phyloP scores from a whole-genome alignment of 2,329 filamentous ascomycete species.

The Mycocentrospora acerina region DNA sequence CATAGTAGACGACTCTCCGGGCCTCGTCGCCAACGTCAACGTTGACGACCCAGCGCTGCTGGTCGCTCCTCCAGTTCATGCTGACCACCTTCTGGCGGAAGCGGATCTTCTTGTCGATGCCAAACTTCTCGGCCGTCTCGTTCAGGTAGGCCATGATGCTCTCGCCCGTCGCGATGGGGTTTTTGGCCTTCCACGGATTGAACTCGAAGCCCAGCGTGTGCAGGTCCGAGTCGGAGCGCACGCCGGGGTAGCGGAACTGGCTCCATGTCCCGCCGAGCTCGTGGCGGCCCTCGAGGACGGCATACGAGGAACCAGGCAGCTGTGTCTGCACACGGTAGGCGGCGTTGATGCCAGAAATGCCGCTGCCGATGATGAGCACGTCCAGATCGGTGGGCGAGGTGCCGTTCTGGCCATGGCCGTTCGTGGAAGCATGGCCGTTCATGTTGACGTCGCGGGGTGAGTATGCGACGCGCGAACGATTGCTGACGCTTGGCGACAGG shows the following conservation, averaged over 20 bases:
- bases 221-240: constrained; percentile 55
- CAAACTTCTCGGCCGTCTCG: constrained; percentile 46
- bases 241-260: constrained; percentile 74
- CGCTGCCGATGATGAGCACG: constrained; percentile 68
- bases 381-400: constrained; percentile 33
- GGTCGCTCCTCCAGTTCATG: constrained; percentile 49
- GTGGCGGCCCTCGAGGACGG: constrained; percentile 67
- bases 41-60: constrained; percentile 51
- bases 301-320: constrained; percentile 60
- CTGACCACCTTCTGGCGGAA: constrained; percentile 46
- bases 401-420: constrained; percentile 10
- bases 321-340: constrained; percentile 68
- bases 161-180: constrained; percentile 49
- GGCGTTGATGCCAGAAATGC: constrained; percentile 73
- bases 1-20: constrained; percentile 38
- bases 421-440: constrained; percentile 20
- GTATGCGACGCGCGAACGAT: constrained; percentile 2
- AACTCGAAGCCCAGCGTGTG: constrained; percentile 64
- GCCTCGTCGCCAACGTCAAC: constrained; percentile 30
- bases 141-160: constrained; percentile 49
- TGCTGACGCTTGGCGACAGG: not conserved
- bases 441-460: constrained; percentile 10
- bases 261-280: constrained; percentile 77
- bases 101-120: constrained; percentile 50
- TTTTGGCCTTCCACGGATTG: constrained; percentile 63